Evolutionary conservation across 2,329 filamentous ascomycete genomes (phyloP), one percentile per base, ranked within the genome.

Genomic region (Exophiala oligosperma): DNA sequence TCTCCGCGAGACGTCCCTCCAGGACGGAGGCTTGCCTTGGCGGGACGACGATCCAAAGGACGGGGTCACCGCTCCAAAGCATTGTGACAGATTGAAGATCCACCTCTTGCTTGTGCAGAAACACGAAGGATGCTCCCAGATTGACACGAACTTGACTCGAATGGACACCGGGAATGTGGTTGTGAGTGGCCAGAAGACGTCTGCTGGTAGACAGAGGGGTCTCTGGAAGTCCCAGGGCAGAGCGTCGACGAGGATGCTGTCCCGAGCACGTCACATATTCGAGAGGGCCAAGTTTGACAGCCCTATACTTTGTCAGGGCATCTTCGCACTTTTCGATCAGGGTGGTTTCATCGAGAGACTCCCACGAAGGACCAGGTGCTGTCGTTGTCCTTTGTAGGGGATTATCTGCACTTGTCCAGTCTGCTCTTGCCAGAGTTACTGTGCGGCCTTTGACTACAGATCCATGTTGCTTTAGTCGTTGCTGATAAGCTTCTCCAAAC

Each of bases 11-110:
- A 11, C 21, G 21, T 17, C 43, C 43, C 43, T 54, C 49, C n/a
- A 51, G 24, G 17, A 40, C 32, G n/a, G 49, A 40, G 24, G 49
- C 32, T 24, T 51, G 49, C 49, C 49, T 51, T n/a, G 49, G 49
- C 14, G 49, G 38, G 32, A 51, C 32, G 35, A 51, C 49, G 32
- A 51, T 40, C 49, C 17, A 51, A 40, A 51, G 17, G 35, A 51
- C 24, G 1, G 49, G 32, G 38, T 24, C 21, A 24, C 49, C 49
- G 17, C 38, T 14, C 49, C 32, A 51, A 51, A 51, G 49, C 21
- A 40, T 40, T 37, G 49, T 51, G 12, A 24, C 14, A 37, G 49
- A 51, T 51, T 51, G 49, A 37, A 51, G 49, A 51, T 51, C 49
- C 32, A 51, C 49, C 24, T 51, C 49, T 24, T 24, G n/a, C 24